Conservation (phyloP, 2,329 filamentous ascomycete species). For the Xylariaceae sp. region DNA sequence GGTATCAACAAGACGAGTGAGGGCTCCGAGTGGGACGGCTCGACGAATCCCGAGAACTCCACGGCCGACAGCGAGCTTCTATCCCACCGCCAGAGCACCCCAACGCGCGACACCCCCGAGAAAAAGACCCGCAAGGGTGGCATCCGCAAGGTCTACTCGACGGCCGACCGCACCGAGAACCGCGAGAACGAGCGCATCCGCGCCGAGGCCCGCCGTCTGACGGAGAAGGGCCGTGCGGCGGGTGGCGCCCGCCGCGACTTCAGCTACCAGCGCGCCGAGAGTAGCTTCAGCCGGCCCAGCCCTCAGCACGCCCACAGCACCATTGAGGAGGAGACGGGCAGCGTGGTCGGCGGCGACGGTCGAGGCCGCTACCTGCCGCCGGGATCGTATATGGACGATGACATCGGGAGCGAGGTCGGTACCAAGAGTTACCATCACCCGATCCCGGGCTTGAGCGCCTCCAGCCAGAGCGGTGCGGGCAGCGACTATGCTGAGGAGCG, state of each 20-base stretch:
- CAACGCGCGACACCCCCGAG: slow-evolving; percentile 31
- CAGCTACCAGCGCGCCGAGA: slow-evolving; percentile 47
- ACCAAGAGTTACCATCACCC: slow-evolving; percentile 55
- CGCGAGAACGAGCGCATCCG: slow-evolving; percentile 52
- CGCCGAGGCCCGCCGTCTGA: slow-evolving; percentile 51
- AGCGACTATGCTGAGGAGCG: slow-evolving; percentile 41
- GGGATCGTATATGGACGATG: slow-evolving; percentile 31
- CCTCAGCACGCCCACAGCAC: slow-evolving; percentile 16
- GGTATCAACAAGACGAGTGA: slow-evolving; percentile 83
- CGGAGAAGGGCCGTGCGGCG: slow-evolving; percentile 46
- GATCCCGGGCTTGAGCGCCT: slow-evolving; percentile 45
- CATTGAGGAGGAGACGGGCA: slow-evolving; percentile 25
- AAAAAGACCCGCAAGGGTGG: slow-evolving; percentile 34
- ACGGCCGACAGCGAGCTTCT: slow-evolving; percentile 56
- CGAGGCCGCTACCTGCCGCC: slow-evolving; percentile 25
- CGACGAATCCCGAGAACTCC: slow-evolving; percentile 61
- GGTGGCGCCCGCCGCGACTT: slow-evolving; percentile 40
- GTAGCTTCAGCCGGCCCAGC: background rate
- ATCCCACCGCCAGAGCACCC: slow-evolving; percentile 51
- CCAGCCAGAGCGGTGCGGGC: slow-evolving; percentile 11
- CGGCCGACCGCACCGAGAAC: slow-evolving; percentile 48
- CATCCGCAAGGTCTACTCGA: slow-evolving; percentile 60
- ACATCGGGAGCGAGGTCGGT: slow-evolving; percentile 43
- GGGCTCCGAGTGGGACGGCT: slow-evolving; percentile 73
- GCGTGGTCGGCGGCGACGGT: slow-evolving; percentile 11